These are phyloP conservation scores for Lobulomyces angularis DNA, from an alignment of 192 early-diverging fungal species.

Conservation along the genomic window DNA sequence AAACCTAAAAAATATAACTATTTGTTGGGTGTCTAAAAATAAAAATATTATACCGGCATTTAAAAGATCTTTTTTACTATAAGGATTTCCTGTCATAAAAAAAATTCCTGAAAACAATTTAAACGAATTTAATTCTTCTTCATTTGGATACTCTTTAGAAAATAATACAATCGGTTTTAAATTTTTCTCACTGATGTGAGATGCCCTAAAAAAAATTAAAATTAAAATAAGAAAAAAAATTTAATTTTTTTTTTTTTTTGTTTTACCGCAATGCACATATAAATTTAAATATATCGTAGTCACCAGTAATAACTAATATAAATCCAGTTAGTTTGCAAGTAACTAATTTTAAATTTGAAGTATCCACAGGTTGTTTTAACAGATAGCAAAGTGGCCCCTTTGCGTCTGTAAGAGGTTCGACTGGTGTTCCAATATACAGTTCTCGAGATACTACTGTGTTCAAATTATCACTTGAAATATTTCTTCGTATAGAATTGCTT, in stretches of 20 bases:
- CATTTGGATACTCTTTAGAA: slow-evolving; percentile 9
- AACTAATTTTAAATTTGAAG: slow-evolving; percentile 2
- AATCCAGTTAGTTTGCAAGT: too few relatives aligned
- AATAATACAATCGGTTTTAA: slow-evolving; percentile 21
- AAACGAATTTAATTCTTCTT: slow-evolving; percentile 15
- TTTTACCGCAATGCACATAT: slow-evolving; percentile 25
- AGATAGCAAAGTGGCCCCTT: slow-evolving; percentile 14
- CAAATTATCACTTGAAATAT: too few relatives aligned
- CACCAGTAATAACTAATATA: slow-evolving; percentile 22
- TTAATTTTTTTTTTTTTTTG: too few relatives aligned
- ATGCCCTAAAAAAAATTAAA: too few relatives aligned
- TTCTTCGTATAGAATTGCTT: too few relatives aligned
- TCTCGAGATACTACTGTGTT: too few relatives aligned
- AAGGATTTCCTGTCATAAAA: slow-evolving; percentile 27
- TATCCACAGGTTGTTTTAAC: slow-evolving; percentile 3
- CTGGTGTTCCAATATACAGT: too few relatives aligned
- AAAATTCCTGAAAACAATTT: slow-evolving; percentile 20
- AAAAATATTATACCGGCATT: slow-evolving; percentile 22
- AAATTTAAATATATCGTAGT: slow-evolving; percentile 26
- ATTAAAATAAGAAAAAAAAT: too few relatives aligned
- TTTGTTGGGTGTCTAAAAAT: too few relatives aligned
- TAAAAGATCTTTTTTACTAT: slow-evolving; percentile 11
- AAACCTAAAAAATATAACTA: too few relatives aligned
- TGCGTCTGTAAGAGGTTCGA: too few relatives aligned
- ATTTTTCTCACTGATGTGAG: slow-evolving; percentile 13